Evolutionary conservation across 768 basidiomycete species (phyloP), one percentile per base, ranked within the genome.

Genomic region (Astraeus odoratus): DNA sequence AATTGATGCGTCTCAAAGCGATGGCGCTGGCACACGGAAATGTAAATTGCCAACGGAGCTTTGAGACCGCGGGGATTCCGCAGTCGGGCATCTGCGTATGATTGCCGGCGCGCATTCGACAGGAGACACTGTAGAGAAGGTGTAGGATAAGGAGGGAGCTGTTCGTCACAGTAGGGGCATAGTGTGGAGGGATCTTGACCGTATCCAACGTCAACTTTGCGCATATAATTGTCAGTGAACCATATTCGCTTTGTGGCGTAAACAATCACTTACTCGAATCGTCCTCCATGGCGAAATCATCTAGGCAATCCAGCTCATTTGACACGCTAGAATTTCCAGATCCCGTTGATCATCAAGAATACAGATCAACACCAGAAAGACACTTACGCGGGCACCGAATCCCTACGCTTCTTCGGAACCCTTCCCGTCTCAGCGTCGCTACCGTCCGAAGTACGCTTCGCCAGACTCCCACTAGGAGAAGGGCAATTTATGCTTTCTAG

Each of bases 91-190:
- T 86, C 82, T 2, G 65, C 67, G 41, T 59, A 55, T 0, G 88
- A 84, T 54, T 77, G 80, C 29, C 66, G 67, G 36, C 65, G 67
- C 1, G 80, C 76, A 1, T 65, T 60, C 1, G 66, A 60, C 10
- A 90, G 67, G 16, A 92, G 68, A 5, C 66, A 65, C n/a, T 56
- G 54, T 24, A 91, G 69, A 19, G 72, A 64, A 1, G 78, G 74
- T 0, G 86, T 83, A 4, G 83, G 83, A 3, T 69, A 63, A 2
- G 68, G 47, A 1, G 89, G 90, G 9, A 90, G 69, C 1, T 67
- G 73, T 16, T 76, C 73, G 53, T 92, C 89, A 51, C 89, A 92
- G 60, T 83, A 92, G 0, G 89, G 87, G 56, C 89, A 92, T 2
- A 90, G 64, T 1, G 71, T 80, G 5, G 68, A 70, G 9, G 86